Percentiles rank a stretch among this genome's conserved stretches.
phyloP scores from a whole-genome alignment of 2,329 filamentous ascomycete species.

The Didymella exigua region DNA sequence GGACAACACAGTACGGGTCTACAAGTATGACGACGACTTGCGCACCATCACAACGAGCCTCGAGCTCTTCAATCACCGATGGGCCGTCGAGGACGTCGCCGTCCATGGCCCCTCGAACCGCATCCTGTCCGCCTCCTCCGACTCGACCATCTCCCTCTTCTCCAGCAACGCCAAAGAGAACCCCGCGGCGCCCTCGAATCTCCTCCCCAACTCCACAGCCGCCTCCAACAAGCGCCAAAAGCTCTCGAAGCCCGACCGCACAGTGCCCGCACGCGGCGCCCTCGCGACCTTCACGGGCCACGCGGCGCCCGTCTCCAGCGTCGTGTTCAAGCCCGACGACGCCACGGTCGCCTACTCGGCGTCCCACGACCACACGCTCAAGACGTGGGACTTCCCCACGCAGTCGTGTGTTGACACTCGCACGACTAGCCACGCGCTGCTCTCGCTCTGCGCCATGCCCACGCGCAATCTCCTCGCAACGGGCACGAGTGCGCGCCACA shows the following conservation, averaged over 20 bases:
- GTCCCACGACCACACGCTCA: slow-evolving; percentile 88
- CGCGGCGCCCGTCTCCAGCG: slow-evolving; percentile 75
- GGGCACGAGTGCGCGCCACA: slow-evolving; percentile 83
- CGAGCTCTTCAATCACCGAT: slow-evolving; percentile 83
- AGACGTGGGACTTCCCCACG: slow-evolving; percentile 90
- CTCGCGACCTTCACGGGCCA: slow-evolving; percentile 75
- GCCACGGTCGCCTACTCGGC: slow-evolving; percentile 87
- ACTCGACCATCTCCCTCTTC: slow-evolving; percentile 88
- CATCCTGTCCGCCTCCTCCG: slow-evolving; percentile 83
- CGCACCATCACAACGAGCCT: slow-evolving; percentile 71
- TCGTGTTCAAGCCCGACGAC: slow-evolving; percentile 84
- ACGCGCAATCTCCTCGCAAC: slow-evolving; percentile 69
- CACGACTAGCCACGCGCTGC: slow-evolving; percentile 80
- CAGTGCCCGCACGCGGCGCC: slow-evolving; percentile 76
- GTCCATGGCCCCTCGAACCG: slow-evolving; percentile 75
- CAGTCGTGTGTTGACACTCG: slow-evolving; percentile 77
- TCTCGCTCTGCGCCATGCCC: slow-evolving; percentile 77
- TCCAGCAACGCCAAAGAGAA: slow-evolving; percentile 77
- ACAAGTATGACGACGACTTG: slow-evolving; percentile 79
- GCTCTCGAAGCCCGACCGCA: slow-evolving; percentile 61
- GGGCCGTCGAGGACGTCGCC: slow-evolving; percentile 74
- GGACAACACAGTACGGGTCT: slow-evolving; percentile 84
- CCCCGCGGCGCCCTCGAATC: slow-evolving; percentile 71
- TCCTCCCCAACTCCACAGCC: slow-evolving; percentile 70
- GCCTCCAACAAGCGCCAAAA: slow-evolving; percentile 78